These are phyloP conservation scores for Botrytis pseudocinerea DNA, from an alignment of 2,329 filamentous ascomycete species.

Conservation along the genomic window DNA sequence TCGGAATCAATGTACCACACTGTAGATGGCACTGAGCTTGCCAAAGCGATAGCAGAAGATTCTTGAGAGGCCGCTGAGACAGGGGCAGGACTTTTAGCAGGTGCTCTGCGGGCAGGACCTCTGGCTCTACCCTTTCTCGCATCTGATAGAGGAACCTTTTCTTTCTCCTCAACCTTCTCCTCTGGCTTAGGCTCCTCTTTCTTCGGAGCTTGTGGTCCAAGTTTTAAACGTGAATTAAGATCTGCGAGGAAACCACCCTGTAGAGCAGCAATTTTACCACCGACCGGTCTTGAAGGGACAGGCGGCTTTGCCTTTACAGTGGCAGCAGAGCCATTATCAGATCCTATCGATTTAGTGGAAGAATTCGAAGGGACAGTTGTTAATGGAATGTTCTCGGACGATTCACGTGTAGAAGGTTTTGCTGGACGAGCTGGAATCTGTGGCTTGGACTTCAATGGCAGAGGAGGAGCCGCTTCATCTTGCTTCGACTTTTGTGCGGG, in stretches of 20 bases:
- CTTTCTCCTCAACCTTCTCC: constrained; percentile 57
- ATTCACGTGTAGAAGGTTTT: constrained; percentile 52
- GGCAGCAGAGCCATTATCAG: constrained; percentile 47
- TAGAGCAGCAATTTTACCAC: constrained; percentile 85
- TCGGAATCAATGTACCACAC: constrained; percentile 48
- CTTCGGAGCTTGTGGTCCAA: constrained; percentile 80
- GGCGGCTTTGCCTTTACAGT: constrained; percentile 75
- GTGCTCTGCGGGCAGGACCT: constrained; percentile 77
- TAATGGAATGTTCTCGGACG: constrained; percentile 39
- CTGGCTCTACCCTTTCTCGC: constrained; percentile 87
- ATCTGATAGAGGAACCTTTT: constrained; percentile 81
- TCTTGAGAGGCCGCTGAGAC: constrained; percentile 25
- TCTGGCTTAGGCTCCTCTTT: constrained; percentile 65
- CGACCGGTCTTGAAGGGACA: constrained; percentile 74
- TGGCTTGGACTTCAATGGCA: constrained; percentile 60
- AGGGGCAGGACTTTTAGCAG: constrained; percentile 47
- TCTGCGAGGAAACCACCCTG: constrained; percentile 93
- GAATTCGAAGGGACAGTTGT: constrained; percentile 35
- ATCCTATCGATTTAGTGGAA: constrained; percentile 40
- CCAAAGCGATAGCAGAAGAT: constrained; percentile 24
- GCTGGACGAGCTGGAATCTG: constrained; percentile 61
- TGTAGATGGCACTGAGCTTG: constrained; percentile 41
- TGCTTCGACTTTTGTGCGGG: constrained; percentile 28
- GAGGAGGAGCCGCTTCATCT: constrained; percentile 33
- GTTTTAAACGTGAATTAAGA: constrained; percentile 81